Evolutionary conservation across 192 early-diverging fungal genomes (phyloP), one percentile per base, ranked within the genome.

Genomic region (Entomortierella parvispora): DNA sequence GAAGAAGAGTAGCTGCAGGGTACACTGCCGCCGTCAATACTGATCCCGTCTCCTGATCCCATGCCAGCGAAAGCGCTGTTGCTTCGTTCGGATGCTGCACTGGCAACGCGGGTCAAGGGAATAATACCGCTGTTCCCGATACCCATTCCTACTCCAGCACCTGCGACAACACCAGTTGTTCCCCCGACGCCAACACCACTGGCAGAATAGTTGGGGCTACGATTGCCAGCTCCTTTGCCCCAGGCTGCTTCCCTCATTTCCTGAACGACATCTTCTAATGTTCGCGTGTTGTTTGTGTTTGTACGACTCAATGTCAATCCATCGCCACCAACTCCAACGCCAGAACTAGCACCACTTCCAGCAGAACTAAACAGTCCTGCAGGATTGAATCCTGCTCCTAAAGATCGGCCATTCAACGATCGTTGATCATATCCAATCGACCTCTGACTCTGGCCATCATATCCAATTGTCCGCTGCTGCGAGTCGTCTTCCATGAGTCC

Each of bases 191-290:
- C 43, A 46, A 31, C 43, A 3, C 22, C 31, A 54, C 28, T 11
- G 26, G 10, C 28, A 10, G 62, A 34, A 32, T 40, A 26, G 9
- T 50, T 68, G 0, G 65, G 58, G 25, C 59, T 62, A 28, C 58
- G 33, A 1, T 47, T 1, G 15, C 34, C n/a, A n/a, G n/a, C n/a
- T n/a, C n/a, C 29, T 42, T 68, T 76, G 33, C 44, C 31, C 60
- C 51, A 49, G 2, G 65, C 25, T 2, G 74, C 60, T 22, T 77
- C 74, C 61, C 46, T 77, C 74, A 77, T 77, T 22, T 68, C 74
- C 49, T 77, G 65, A 1, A 68, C 74, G 17, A 68, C 55, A 56
- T 68, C 53, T 23, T 77, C 65, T 31, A 77, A 23, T 22, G 66
- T 77, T 48, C 74, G 31, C 1, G 54, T 71, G 6, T 57, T 67